phyloP scores from a whole-genome alignment of 2,329 filamentous ascomycete genomes.

The Phialophora verrucosa region DNA sequence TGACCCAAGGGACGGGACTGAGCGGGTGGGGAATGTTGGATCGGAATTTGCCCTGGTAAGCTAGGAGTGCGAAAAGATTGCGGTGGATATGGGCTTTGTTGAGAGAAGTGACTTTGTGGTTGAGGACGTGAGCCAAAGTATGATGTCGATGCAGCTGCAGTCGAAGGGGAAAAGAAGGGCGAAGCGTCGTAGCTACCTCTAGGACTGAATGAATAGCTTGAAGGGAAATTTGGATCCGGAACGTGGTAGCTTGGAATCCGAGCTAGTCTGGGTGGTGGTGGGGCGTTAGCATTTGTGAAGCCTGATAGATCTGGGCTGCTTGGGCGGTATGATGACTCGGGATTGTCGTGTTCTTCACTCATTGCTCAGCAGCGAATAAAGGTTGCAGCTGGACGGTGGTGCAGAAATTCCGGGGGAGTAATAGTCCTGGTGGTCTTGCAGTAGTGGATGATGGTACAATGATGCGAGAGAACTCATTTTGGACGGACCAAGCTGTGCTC shows the following conservation, averaged over 20 bases:
- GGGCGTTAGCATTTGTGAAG: conserved; percentile 44
- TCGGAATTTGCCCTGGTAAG: conserved; percentile 19
- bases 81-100: conserved; percentile 23
- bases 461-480: conserved; percentile 19
- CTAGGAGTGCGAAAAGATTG: conserved; percentile 28
- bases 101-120: conserved; percentile 8
- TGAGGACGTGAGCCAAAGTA: conserved; percentile 36
- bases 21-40: conserved; percentile 37
- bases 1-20: conserved; percentile 37
- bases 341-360: conserved; percentile 36
- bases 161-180: conserved; percentile 51
- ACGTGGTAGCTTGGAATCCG: conserved; percentile 42
- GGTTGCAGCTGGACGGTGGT: conserved; percentile 19
- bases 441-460: conserved; percentile 9
- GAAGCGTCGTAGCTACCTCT: conserved; percentile 54
- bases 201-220: conserved; percentile 45
- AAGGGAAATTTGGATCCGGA: conserved; percentile 40
- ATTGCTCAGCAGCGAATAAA: conserved; percentile 33
- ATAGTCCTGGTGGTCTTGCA: conserved; percentile 11
- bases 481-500: conserved; percentile 2
- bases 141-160: conserved; percentile 32
- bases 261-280: conserved; percentile 45
- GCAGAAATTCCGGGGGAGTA: conserved; percentile 22
- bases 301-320: conserved; percentile 59
- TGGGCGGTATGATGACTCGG: conserved; percentile 48